These are phyloP conservation scores for Pichia paraexigua DNA, from an alignment of 805 yeast genomes.

Conservation along the genomic window DNA sequence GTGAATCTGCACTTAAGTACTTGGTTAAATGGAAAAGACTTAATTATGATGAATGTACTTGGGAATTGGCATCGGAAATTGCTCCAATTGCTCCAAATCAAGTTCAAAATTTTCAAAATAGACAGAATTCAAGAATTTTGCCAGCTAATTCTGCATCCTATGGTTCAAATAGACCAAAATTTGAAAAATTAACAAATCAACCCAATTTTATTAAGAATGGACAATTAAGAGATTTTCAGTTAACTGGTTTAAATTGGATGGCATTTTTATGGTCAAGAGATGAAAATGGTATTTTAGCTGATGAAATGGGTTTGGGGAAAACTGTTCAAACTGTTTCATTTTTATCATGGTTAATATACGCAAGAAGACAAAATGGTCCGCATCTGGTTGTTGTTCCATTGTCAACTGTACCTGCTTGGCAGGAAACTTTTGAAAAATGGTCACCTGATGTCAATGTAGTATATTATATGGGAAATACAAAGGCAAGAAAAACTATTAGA, in stretches of 20 bases:
- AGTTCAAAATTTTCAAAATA: constrained; percentile 73
- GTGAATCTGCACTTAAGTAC: constrained; percentile 64
- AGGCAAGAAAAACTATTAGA: constrained; percentile 73
- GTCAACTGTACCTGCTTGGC: constrained; percentile 98
- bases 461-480: constrained; percentile 86
- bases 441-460: constrained; percentile 92
- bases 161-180: constrained; percentile 69
- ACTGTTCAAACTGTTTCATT: constrained; percentile 96
- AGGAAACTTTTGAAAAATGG: constrained; percentile 97
- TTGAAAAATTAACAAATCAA: constrained; percentile 79
- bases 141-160: constrained; percentile 77
- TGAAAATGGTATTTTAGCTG: constrained; percentile 95
- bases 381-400: constrained; percentile 94
- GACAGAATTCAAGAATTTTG: constrained; percentile 74
- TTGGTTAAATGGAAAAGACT: constrained; percentile 90
- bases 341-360: constrained; percentile 88
- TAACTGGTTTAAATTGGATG: constrained; percentile 99
- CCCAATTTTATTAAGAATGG: constrained; percentile 89
- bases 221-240: constrained; percentile 90
- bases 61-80: constrained; percentile 90
- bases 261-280: constrained; percentile 97
- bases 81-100: constrained; percentile 78
- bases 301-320: constrained; percentile 98
- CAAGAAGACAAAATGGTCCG: constrained; percentile 96
- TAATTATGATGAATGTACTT: constrained; percentile 91